These are phyloP conservation scores for Penicillium pulvis DNA, from an alignment of 495 filamentous ascomycete species.

Conservation along the genomic window DNA sequence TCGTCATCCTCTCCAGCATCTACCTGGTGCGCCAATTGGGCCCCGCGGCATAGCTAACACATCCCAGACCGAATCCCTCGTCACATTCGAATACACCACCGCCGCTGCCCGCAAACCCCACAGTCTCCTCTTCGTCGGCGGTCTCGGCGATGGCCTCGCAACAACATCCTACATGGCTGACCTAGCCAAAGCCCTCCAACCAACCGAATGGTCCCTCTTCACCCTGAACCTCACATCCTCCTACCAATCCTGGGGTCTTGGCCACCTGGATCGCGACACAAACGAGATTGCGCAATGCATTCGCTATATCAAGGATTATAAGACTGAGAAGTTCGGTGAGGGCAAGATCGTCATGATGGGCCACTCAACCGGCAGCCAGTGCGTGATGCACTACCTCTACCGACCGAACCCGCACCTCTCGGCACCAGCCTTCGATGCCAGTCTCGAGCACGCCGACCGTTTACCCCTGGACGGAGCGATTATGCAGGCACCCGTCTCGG, in stretches of 20 bases:
- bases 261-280: slow-evolving; percentile 68
- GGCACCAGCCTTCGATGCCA: slow-evolving; percentile 31
- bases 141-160: slow-evolving; percentile 77
- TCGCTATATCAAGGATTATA: slow-evolving; percentile 62
- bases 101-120: slow-evolving; percentile 48
- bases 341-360: slow-evolving; percentile 78
- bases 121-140: slow-evolving; percentile 78
- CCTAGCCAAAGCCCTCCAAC: slow-evolving; percentile 56
- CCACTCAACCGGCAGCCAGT: slow-evolving; percentile 83
- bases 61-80: slow-evolving; percentile 46
- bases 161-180: slow-evolving; percentile 62
- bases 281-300: slow-evolving; percentile 72
- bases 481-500: slow-evolving; percentile 73
- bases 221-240: slow-evolving; percentile 63
- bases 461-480: slow-evolving; percentile 70
- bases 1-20: slow-evolving; percentile 16
- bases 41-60: neutral
- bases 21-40: neutral
- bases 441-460: slow-evolving; percentile 30
- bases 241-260: slow-evolving; percentile 72
- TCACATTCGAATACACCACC: slow-evolving; percentile 48
- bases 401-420: slow-evolving; percentile 36
- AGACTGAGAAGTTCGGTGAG: slow-evolving; percentile 36
- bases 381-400: slow-evolving; percentile 71
- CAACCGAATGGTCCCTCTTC: slow-evolving; percentile 61